Conservation (phyloP, 2,329 filamentous ascomycete genomes). For the Epicoccum sorghinum region DNA sequence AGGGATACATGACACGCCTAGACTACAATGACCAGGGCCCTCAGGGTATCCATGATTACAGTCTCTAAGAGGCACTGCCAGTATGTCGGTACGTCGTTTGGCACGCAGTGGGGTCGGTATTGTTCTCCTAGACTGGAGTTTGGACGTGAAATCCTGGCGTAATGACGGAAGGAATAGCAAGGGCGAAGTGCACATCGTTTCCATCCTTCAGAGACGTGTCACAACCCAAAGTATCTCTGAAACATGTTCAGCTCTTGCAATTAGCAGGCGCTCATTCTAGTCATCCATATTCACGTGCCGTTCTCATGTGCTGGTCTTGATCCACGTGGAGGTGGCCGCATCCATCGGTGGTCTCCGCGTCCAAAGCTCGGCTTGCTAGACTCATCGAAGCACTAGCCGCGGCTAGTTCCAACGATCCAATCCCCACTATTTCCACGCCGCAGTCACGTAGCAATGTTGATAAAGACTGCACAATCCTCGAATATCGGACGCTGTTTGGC, state of each 20-base stretch:
- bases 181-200: background rate
- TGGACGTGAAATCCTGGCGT: conserved; percentile 27
- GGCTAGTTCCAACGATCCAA: conserved; percentile 2
- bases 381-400: conserved; percentile 19
- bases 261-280: background rate
- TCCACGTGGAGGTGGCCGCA: conserved; percentile 16
- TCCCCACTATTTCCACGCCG: conserved; percentile 14
- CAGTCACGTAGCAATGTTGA: conserved; percentile 5
- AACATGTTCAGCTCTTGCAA: background rate
- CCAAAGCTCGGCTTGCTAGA: conserved; percentile 8
- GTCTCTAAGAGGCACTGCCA: conserved; percentile 25
- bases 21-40: conserved; percentile 73
- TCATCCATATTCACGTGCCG: background rate
- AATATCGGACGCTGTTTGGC: conserved; percentile 12
- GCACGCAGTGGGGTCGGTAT: conserved; percentile 3
- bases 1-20: conserved; percentile 71
- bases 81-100: conserved; percentile 2
- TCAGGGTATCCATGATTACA: conserved; percentile 65
- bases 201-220: background rate
- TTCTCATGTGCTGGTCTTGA: conserved; percentile 2
- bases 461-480: conserved; percentile 8
- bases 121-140: conserved; percentile 28
- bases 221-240: background rate
- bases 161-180: conserved; percentile 14
- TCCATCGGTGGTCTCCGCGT: conserved; percentile 9